Conservation (phyloP, 306 rosid genomes). For the Citrullus mucosospermus region DNA sequence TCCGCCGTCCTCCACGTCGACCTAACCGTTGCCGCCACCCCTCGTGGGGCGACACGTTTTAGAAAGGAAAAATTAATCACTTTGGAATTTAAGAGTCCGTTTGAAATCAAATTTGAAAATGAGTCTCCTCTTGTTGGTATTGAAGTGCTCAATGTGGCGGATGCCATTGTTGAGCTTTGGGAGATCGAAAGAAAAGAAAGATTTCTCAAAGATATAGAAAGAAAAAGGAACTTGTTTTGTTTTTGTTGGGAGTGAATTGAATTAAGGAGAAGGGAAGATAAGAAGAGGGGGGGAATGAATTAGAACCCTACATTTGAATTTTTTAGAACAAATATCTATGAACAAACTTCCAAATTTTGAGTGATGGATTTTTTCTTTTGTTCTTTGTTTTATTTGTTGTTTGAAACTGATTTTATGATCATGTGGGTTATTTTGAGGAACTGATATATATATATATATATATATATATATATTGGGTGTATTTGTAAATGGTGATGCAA, state of each 20-base stretch:
- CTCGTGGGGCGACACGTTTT: not conserved
- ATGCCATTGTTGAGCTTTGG: not conserved
- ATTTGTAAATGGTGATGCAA: not conserved
- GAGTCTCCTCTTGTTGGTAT: not conserved
- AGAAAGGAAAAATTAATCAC: conserved; percentile 20
- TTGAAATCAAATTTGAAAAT: not conserved
- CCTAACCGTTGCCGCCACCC: conserved; percentile 1
- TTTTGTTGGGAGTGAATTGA: not conserved
- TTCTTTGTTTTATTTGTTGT: not conserved
- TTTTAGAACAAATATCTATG: not conserved
- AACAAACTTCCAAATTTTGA: not conserved
- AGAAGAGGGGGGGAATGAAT: not conserved
- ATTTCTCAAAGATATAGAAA: too few species aligned
- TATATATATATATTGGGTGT: not conserved
- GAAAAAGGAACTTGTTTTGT: not conserved
- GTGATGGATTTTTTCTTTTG: not conserved
- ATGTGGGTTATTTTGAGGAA: not conserved
- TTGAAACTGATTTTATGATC: not conserved
- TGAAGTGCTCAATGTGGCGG: not conserved
- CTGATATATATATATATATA: not conserved
- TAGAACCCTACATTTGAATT: not conserved
- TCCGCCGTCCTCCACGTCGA: conserved; percentile 24
- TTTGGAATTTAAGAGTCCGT: conserved; percentile 10
- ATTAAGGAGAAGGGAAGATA: not conserved
- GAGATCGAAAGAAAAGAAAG: not conserved